phyloP scores from a whole-genome alignment of 441 rosid species.

The Gossypium gossypioides region DNA sequence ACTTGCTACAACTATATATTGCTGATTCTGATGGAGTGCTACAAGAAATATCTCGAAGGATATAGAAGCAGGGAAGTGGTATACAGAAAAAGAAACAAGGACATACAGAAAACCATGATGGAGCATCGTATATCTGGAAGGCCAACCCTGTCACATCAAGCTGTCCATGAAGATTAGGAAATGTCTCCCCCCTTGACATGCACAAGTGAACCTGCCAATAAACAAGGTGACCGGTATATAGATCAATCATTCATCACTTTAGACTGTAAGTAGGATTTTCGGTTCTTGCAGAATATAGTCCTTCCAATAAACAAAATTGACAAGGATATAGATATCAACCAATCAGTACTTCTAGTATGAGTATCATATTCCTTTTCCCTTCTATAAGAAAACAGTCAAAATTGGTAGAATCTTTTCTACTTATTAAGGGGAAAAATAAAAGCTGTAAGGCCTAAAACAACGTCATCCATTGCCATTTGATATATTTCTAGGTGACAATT shows the following conservation, averaged over 20 bases:
- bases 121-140: conserved; percentile 84
- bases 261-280: background rate
- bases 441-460: conserved; percentile 7
- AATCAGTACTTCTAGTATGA: conserved; percentile 3
- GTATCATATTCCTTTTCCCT: background rate
- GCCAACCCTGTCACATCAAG: conserved; percentile 82
- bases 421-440: background rate
- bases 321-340: conserved; percentile 1
- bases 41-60: conserved; percentile 12
- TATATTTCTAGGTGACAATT: background rate
- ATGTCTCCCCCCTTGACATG: conserved; percentile 91
- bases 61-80: conserved; percentile 11
- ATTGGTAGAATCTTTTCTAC: background rate
- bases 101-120: conserved; percentile 83
- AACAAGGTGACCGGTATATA: conserved; percentile 6
- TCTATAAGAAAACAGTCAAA: background rate
- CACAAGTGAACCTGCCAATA: conserved; percentile 79
- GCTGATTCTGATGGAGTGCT: background rate
- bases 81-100: conserved; percentile 15
- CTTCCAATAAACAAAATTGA: conserved; percentile 29
- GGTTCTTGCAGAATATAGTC: background rate
- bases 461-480: background rate
- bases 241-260: conserved; percentile 7
- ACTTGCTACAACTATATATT: background rate
- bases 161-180: conserved; percentile 94